Evolutionary conservation across 2,329 filamentous ascomycete species (phyloP).

Genomic region (Thelonectria blattea): DNA sequence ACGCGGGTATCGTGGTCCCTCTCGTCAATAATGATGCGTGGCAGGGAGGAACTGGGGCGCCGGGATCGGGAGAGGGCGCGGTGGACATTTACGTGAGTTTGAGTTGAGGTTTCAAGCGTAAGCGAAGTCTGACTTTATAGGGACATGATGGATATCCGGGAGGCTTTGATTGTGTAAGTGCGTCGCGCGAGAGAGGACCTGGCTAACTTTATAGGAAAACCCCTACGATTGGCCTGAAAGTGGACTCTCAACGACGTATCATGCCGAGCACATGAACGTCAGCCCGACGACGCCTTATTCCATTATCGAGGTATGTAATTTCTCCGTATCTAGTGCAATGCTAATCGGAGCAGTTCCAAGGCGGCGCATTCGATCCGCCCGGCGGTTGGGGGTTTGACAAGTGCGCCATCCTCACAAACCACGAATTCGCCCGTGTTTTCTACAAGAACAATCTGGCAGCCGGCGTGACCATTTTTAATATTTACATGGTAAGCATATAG

Average conservation of each 20-base stretch:
- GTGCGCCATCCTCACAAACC: slow-evolving; percentile 69
- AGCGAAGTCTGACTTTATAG: slow-evolving; percentile 12
- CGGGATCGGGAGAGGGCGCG: slow-evolving; percentile 61
- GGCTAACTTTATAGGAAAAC: slow-evolving; percentile 46
- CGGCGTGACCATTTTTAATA: slow-evolving; percentile 70
- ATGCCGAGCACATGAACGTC: slow-evolving; percentile 60
- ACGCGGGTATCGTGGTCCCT: slow-evolving; percentile 75
- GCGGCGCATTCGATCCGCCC: slow-evolving; percentile 75
- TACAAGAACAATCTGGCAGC: slow-evolving; percentile 77
- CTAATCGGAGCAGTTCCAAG: slow-evolving; percentile 62
- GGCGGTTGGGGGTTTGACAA: slow-evolving; percentile 73
- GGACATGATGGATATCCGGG: slow-evolving; percentile 70
- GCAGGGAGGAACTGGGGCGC: slow-evolving; percentile 66
- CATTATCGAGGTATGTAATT: slow-evolving; percentile 47
- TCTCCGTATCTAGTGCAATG: rapidly evolving
- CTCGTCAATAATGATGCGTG: slow-evolving; percentile 76
- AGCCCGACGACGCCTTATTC: slow-evolving; percentile 71
- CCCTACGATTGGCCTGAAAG: slow-evolving; percentile 49
- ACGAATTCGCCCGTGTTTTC: slow-evolving; percentile 79
- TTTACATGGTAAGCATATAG: slow-evolving; percentile 69
- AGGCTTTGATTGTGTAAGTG: slow-evolving; percentile 59
- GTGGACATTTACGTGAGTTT: slow-evolving; percentile 61
- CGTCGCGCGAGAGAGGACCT: rapidly evolving
- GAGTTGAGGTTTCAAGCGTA: rapidly evolving
- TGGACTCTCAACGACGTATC: slow-evolving; percentile 53